Conservation (phyloP, 306 rosid genomes). For the peach (Prunus persica) region DNA sequence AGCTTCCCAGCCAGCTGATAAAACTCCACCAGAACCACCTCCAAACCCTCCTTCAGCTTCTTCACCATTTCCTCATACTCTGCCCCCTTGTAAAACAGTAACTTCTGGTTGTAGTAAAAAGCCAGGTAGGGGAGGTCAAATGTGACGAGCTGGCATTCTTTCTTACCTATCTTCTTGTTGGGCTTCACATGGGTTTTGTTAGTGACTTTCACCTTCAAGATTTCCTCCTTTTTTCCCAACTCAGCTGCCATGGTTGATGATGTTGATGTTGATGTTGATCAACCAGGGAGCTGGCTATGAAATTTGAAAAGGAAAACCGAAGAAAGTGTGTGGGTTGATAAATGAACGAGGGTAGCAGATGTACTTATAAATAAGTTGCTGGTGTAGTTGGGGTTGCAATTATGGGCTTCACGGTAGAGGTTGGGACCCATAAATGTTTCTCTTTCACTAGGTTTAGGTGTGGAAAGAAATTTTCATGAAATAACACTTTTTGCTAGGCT, state of each 20-base stretch:
- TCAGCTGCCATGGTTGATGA: conserved; percentile 44
- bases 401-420: conserved; percentile 42
- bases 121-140: conserved; percentile 92
- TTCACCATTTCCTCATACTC: conserved; percentile 56
- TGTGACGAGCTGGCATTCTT: conserved; percentile 65
- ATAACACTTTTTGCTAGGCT: too few species aligned
- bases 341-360: neutral
- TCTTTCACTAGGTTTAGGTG: neutral
- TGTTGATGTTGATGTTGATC: neutral
- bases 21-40: conserved; percentile 58
- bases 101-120: conserved; percentile 92
- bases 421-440: conserved; percentile 49
- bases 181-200: conserved; percentile 59
- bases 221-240: conserved; percentile 24
- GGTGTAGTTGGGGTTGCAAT: conserved; percentile 47
- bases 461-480: neutral
- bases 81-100: conserved; percentile 59
- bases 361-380: conserved; percentile 31
- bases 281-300: too few species aligned
- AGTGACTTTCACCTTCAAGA: conserved; percentile 50
- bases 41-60: conserved; percentile 68
- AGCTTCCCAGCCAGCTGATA: conserved; percentile 81
- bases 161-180: conserved; percentile 52
- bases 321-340: conserved; percentile 12
- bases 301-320: neutral